Percentiles rank a stretch among this genome's conserved stretches.
phyloP scores from a whole-genome alignment of 1,284 basidiomycete species.

The Malassezia brasiliensis region DNA sequence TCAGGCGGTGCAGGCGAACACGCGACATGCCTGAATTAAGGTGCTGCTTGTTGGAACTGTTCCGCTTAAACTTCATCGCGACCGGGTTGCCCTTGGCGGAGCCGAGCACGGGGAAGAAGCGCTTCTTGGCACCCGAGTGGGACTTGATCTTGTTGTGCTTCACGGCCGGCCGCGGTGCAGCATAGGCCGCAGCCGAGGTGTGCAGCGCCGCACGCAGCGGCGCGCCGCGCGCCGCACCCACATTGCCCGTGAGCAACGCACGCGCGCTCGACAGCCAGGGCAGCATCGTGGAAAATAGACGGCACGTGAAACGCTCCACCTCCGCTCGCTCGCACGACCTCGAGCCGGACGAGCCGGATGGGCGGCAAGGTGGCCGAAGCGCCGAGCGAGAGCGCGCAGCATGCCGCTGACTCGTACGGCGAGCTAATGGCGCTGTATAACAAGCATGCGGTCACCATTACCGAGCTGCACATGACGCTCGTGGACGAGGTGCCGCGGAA shows the following conservation, averaged over 20 bases:
- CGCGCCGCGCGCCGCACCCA: background rate
- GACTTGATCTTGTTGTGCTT: slow-evolving; percentile 25
- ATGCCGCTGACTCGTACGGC: background rate
- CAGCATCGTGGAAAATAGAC: background rate
- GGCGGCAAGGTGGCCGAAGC: background rate
- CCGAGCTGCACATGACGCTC: slow-evolving; percentile 3
- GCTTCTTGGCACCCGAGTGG: slow-evolving; percentile 37
- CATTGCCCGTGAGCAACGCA: background rate
- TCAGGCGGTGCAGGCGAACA: slow-evolving; percentile 28
- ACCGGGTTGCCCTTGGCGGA: slow-evolving; percentile 23
- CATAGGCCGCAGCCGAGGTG: background rate
- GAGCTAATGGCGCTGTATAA: background rate
- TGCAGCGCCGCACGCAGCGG: background rate
- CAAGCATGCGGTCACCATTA: background rate
- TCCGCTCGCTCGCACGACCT: too few species aligned
- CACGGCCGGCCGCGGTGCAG: background rate
- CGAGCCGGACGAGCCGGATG: background rate
- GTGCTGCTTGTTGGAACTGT: slow-evolving; percentile 29
- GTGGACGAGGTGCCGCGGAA: background rate
- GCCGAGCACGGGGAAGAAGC: slow-evolving; percentile 27
- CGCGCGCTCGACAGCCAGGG: background rate
- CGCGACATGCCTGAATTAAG: slow-evolving; percentile 38
- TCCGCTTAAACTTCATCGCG: slow-evolving; percentile 28
- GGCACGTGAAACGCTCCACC: background rate
- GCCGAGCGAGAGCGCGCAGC: background rate